phyloP scores from a whole-genome alignment of 1,139 yeast genomes.

The Arxiozyma telluris region DNA sequence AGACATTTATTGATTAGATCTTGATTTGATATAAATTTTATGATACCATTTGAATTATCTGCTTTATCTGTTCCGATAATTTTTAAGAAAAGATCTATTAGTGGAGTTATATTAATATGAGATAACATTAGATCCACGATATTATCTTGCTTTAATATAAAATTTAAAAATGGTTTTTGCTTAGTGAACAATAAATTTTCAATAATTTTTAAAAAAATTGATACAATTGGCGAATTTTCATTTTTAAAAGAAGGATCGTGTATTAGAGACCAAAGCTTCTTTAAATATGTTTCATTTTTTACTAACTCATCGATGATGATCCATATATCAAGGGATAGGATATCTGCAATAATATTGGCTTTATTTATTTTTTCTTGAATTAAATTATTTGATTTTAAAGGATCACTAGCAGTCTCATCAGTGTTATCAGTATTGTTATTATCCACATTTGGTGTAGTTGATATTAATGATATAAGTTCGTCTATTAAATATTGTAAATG shows the following conservation, averaged over 20 bases:
- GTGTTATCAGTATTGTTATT: neutral
- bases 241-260: conserved; percentile 52
- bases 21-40: conserved; percentile 46
- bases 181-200: conserved; percentile 87
- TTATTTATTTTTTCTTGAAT: conserved; percentile 12
- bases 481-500: conserved; percentile 33
- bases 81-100: conserved; percentile 66
- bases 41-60: conserved; percentile 55
- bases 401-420: conserved; percentile 14
- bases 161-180: conserved; percentile 44
- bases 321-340: conserved; percentile 92
- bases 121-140: conserved; percentile 46
- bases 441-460: conserved; percentile 12
- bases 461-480: conserved; percentile 14
- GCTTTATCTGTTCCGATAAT: conserved; percentile 56
- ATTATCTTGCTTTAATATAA: conserved; percentile 39
- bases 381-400: conserved; percentile 8
- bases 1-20: conserved; percentile 42
- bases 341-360: conserved; percentile 50
- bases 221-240: conserved; percentile 39
- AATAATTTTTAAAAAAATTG: conserved; percentile 83
- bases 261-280: conserved; percentile 73
- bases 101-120: conserved; percentile 48
- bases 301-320: conserved; percentile 83
- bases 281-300: conserved; percentile 57